Conservation (phyloP, 108 stramenopile genomes). For the Nannochloropsis gaditana region DNA sequence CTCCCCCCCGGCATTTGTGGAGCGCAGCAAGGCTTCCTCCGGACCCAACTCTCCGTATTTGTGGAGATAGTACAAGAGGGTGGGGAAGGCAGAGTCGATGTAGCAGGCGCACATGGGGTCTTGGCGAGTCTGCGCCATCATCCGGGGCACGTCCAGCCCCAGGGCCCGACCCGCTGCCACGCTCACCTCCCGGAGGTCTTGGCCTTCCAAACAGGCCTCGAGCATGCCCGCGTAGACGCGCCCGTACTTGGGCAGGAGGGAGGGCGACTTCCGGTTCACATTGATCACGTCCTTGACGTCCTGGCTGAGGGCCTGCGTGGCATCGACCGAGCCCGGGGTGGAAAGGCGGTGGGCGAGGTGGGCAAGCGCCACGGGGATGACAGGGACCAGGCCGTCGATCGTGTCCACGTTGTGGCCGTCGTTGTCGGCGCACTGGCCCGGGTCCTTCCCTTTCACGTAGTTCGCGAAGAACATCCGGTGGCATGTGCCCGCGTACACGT, state of each 20-base stretch:
- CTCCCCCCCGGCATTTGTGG: slow-evolving; percentile 80
- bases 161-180: background rate
- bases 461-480: slow-evolving; percentile 90
- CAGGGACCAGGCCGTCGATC: slow-evolving; percentile 66
- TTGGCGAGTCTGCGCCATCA: background rate
- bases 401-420: slow-evolving; percentile 82
- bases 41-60: slow-evolving; percentile 59
- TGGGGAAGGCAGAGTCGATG: slow-evolving; percentile 60
- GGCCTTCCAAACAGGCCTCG: background rate
- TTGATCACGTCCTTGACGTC: slow-evolving; percentile 49
- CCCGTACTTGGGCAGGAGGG: slow-evolving; percentile 29
- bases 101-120: slow-evolving; percentile 62
- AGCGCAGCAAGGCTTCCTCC: slow-evolving; percentile 65
- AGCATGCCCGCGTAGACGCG: slow-evolving; percentile 3
- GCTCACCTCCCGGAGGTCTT: background rate
- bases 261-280: slow-evolving; percentile 2
- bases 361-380: slow-evolving; percentile 64
- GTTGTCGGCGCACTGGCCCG: slow-evolving; percentile 74
- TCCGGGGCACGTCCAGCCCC: background rate
- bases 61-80: slow-evolving; percentile 62
- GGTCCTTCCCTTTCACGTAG: slow-evolving; percentile 54
- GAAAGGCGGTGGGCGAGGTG: slow-evolving; percentile 48
- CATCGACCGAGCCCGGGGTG: background rate
- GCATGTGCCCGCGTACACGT: slow-evolving; percentile 77
- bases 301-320: slow-evolving; percentile 47